A percentile compares a stretch with the other conserved stretches of the same genome.
Evolutionary conservation across 805 yeast species (phyloP).

Genomic region (Myxozyma neotropica): DNA sequence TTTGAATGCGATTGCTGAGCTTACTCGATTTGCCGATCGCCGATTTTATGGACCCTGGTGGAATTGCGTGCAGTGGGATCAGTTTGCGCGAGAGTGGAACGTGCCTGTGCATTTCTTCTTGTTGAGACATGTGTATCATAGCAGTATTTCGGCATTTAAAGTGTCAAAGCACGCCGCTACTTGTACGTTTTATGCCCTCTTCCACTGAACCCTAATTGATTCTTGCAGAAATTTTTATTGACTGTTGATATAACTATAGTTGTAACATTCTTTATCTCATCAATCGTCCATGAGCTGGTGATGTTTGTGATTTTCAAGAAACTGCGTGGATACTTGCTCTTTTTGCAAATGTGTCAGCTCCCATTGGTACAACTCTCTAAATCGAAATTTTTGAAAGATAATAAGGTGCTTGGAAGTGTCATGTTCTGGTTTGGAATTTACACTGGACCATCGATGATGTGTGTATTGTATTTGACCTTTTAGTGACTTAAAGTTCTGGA

Average conservation of each 20-base stretch:
- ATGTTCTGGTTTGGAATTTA: conserved; percentile 92
- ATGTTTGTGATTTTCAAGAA: conserved; percentile 86
- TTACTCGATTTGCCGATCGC: conserved; percentile 84
- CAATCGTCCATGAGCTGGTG: conserved; percentile 84
- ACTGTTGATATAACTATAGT: conserved; percentile 12
- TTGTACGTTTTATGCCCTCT: conserved; percentile 45
- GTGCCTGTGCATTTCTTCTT: conserved; percentile 88
- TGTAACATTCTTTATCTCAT: conserved; percentile 71
- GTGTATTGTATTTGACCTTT: conserved; percentile 79
- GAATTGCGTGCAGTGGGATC: conserved; percentile 93
- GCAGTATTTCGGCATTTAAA: conserved; percentile 75
- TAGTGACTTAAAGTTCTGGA: conserved; percentile 38
- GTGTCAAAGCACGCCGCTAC: conserved; percentile 71
- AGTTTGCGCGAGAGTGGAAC: conserved; percentile 93
- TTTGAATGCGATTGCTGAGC: conserved; percentile 84
- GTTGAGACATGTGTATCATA: conserved; percentile 90
- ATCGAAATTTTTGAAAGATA: conserved; percentile 57
- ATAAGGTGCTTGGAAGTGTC: conserved; percentile 69
- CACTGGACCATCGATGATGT: conserved; percentile 84
- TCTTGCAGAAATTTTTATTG: no score
- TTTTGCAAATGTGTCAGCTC: conserved; percentile 84
- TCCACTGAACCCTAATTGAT: no score
- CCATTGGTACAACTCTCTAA: conserved; percentile 72
- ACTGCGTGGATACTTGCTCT: conserved; percentile 75
- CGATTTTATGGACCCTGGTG: conserved; percentile 97